Evolutionary conservation across 192 early-diverging fungal species (phyloP).

Genomic region (Chytriomyces hyalinus): DNA sequence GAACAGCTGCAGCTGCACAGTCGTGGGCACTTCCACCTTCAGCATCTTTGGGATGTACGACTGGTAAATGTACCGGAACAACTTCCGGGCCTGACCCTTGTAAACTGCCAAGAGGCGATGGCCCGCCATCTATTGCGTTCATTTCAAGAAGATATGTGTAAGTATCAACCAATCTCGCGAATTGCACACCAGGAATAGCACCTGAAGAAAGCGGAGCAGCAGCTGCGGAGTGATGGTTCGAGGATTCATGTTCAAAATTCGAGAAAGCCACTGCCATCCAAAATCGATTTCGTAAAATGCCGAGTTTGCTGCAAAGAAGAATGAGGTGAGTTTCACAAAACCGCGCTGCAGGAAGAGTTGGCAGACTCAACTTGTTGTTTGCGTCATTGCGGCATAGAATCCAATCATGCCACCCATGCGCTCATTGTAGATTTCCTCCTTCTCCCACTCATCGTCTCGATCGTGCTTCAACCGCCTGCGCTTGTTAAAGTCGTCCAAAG

Average conservation of each 20-base stretch:
- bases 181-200: conserved; percentile 9
- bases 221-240: conserved; percentile 69
- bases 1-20: conserved; percentile 49
- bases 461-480: conserved; percentile 51
- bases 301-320: conserved; percentile 1
- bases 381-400: conserved; percentile 72
- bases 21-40: conserved; percentile 28
- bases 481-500: conserved; percentile 45
- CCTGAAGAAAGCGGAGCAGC: conserved; percentile 68
- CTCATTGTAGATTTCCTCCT: conserved; percentile 64
- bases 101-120: conserved; percentile 45
- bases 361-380: conserved; percentile 45
- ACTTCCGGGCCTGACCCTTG: conserved; percentile 52
- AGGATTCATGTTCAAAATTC: conserved; percentile 71
- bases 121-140: conserved; percentile 44
- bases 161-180: background rate
- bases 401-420: conserved; percentile 71
- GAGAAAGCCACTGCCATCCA: conserved; percentile 76
- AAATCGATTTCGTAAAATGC: conserved; percentile 58
- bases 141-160: background rate
- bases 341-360: background rate
- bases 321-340: conserved; percentile 2
- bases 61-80: conserved; percentile 45
- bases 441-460: conserved; percentile 53
- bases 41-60: conserved; percentile 41